phyloP scores from a whole-genome alignment of 2,329 filamentous ascomycete genomes.

The Cercospora berteroae region DNA sequence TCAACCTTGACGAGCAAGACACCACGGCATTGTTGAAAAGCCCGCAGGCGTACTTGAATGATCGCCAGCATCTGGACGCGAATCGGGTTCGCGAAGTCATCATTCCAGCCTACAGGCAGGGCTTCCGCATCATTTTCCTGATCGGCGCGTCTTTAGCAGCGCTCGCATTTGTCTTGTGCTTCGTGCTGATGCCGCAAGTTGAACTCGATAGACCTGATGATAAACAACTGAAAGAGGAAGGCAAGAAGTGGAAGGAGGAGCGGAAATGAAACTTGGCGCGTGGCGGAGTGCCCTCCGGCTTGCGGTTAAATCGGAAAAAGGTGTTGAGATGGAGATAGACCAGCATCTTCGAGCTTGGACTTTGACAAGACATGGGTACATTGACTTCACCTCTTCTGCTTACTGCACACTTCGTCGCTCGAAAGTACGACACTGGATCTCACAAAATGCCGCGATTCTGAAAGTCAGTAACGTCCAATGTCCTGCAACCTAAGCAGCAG shows the following conservation, averaged over 20 bases:
- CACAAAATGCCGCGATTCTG: neutral
- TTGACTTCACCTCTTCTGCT: neutral
- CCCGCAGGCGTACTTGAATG: constrained; percentile 13
- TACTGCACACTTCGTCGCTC: neutral
- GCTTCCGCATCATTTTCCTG: constrained; percentile 44
- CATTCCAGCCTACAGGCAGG: constrained; percentile 38
- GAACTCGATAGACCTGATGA: constrained; percentile 23
- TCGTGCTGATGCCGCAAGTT: constrained; percentile 41
- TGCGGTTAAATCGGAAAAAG: neutral
- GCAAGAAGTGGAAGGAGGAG: constrained; percentile 14
- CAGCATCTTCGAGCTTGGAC: neutral
- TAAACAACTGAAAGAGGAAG: constrained; percentile 23
- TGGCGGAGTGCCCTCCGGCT: neutral
- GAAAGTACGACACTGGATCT: fast-evolving
- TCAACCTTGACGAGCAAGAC: constrained; percentile 16
- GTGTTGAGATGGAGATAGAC: neutral
- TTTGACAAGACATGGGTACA: neutral
- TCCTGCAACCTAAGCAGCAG: neutral
- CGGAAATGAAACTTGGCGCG: neutral
- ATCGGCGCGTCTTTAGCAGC: constrained; percentile 40
- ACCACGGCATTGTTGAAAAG: constrained; percentile 17
- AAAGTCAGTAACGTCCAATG: neutral
- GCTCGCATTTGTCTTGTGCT: constrained; percentile 38
- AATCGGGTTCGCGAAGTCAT: constrained; percentile 32
- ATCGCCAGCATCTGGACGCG: constrained; percentile 31